Conservation (phyloP, 768 basidiomycete genomes). For the Hemileccinum impolitum region DNA sequence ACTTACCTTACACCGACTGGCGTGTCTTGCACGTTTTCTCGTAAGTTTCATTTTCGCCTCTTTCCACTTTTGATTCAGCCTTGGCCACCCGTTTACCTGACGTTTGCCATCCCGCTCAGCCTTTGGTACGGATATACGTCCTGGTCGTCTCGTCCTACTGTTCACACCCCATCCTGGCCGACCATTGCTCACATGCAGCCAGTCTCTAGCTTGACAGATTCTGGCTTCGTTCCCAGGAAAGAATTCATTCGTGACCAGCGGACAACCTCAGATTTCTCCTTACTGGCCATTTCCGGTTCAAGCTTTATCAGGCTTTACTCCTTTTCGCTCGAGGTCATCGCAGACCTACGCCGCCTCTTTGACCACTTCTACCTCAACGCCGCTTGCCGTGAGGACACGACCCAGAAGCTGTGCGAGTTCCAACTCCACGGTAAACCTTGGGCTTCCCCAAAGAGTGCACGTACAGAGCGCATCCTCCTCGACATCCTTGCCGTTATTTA, state of each 20-base stretch:
- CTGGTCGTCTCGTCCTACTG: constrained; percentile 16
- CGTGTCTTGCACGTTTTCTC: constrained; percentile 34
- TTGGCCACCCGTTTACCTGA: constrained; percentile 38
- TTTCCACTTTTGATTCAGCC: constrained; percentile 27
- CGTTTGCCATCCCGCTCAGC: constrained; percentile 33
- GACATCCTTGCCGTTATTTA: constrained; percentile 63
- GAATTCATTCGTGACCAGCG: constrained; percentile 66
- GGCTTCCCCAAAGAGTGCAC: constrained; percentile 62
- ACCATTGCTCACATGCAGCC: constrained; percentile 30
- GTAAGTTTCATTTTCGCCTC: constrained; percentile 24
- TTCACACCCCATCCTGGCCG: constrained; percentile 24
- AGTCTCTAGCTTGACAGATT: constrained; percentile 35
- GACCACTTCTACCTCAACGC: constrained; percentile 43
- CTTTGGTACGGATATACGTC: constrained; percentile 26
- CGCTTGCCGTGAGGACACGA: constrained; percentile 50
- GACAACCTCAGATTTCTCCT: constrained; percentile 56
- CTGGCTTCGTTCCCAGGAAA: constrained; percentile 62
- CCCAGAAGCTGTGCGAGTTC: constrained; percentile 64
- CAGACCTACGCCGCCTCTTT: constrained; percentile 53
- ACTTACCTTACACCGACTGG: constrained; percentile 16
- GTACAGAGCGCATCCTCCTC: constrained; percentile 66
- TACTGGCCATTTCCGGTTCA: constrained; percentile 65
- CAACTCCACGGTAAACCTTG: constrained; percentile 68
- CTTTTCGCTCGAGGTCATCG: constrained; percentile 53
- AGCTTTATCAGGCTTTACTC: constrained; percentile 68